Evolutionary conservation across 495 filamentous ascomycete genomes (phyloP), one percentile per base, ranked within the genome.

Genomic region (Aspergillus indologenus): DNA sequence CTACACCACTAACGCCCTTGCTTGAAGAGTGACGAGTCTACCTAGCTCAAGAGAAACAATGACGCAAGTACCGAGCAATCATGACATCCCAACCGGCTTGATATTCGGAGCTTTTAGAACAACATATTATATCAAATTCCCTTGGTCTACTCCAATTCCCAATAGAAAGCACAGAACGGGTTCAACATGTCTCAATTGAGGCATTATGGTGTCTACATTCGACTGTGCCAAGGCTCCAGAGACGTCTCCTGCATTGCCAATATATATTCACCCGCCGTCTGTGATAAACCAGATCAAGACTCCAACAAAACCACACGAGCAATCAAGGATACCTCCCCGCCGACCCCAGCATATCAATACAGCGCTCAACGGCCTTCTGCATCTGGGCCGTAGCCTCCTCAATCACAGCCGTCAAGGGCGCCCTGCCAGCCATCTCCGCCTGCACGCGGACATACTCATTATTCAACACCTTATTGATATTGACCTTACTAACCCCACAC

Each of bases 391-490:
- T 92, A 12, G 84, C 85, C 63, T 86, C 83, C 75, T 90, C 89
- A 58, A 92, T 83, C 53, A 91, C 70, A 40, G 79, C 77, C 43
- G 87, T 92, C 69, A 92, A 69, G 8, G 85, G 83, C 24, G 70
- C 72, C 75, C 87, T 85, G 1, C 83, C 86, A 11, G 79, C 79
- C 77, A 84, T 86, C 76, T 90, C 86, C 61, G 79, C 73, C 79
- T 85, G 82, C 45, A 87, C 83, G 60, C 78, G 71, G 45, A 83
- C 79, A 68, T 87, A 92, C 68, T 83, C 81, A 64, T 83, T 81
- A 70, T 91, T 90, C 79, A 94, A 80, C 47, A 88, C 84, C 74
- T 90, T 88, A 69, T 94, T 92, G 58, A 92, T 87, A 75, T 94
- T 94, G 59, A 90, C 77, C 77, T 92, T 91, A 44, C 82, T 82